Evolutionary conservation across 331 rosid genomes (phyloP).

Genomic region (Prunus yedoensis): DNA sequence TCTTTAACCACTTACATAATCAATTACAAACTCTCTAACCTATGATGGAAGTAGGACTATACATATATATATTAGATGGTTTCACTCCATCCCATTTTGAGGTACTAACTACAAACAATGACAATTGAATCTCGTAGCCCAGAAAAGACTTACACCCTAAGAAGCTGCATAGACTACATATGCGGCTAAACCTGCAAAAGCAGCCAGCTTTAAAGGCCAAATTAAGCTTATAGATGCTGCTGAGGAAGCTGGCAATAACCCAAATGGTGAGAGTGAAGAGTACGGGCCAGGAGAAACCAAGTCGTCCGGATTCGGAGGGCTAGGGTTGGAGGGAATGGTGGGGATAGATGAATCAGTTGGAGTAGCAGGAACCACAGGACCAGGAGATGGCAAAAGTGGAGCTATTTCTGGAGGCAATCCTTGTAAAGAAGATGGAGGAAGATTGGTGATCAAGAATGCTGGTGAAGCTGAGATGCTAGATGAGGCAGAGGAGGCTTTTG

Average conservation of each 20-base stretch:
- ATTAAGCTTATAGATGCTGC: slow-evolving; percentile 29
- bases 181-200: slow-evolving; percentile 45
- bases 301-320: slow-evolving; percentile 87
- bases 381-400: slow-evolving; percentile 85
- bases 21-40: slow-evolving; percentile 2
- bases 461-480: slow-evolving; percentile 49
- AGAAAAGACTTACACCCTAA: slow-evolving; percentile 33
- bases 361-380: slow-evolving; percentile 53
- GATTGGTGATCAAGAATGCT: slow-evolving; percentile 27
- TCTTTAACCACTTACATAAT: neutral
- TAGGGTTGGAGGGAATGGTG: slow-evolving; percentile 79
- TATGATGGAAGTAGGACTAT: neutral
- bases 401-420: slow-evolving; percentile 74
- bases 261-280: slow-evolving; percentile 60
- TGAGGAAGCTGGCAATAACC: slow-evolving; percentile 50
- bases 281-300: slow-evolving; percentile 47
- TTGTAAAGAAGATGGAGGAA: slow-evolving; percentile 51
- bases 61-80: neutral
- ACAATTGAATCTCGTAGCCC: slow-evolving; percentile 30
- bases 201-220: slow-evolving; percentile 23
- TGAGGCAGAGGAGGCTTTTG: slow-evolving; percentile 17
- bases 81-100: neutral
- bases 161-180: slow-evolving; percentile 28
- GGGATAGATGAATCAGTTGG: slow-evolving; percentile 66
- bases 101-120: slow-evolving; percentile 4